A percentile compares a stretch with the other conserved stretches of the same genome.
phyloP scores from a whole-genome alignment of 2,329 filamentous ascomycete genomes.

The Trichophyton verrucosum region DNA sequence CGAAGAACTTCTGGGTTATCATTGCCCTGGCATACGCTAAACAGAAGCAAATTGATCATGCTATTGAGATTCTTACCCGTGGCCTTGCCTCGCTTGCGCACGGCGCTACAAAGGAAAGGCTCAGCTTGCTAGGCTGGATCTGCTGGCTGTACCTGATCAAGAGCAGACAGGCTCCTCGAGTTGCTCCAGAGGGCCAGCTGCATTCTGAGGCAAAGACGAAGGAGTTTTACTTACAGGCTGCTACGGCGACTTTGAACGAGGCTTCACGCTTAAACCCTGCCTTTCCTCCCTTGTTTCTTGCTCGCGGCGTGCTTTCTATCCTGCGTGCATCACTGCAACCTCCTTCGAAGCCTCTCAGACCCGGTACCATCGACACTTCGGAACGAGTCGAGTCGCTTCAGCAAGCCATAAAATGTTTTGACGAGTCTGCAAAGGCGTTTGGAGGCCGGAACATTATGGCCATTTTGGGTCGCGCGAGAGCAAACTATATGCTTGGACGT shows the following conservation, averaged over 20 bases:
- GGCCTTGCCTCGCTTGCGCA: conserved; percentile 60
- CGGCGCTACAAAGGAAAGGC: conserved; percentile 63
- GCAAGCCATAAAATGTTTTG: conserved; percentile 81
- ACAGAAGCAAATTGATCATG: conserved; percentile 81
- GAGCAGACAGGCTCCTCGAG: conserved; percentile 64
- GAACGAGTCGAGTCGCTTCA: conserved; percentile 70
- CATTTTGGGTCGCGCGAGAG: conserved; percentile 75
- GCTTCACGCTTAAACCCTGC: conserved; percentile 88
- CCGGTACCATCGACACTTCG: conserved; percentile 51
- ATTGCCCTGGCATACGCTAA: conserved; percentile 94
- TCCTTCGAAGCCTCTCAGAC: conserved; percentile 54
- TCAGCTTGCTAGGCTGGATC: conserved; percentile 70
- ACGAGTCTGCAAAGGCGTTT: conserved; percentile 79
- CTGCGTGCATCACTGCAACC: conserved; percentile 74
- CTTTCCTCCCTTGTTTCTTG: conserved; percentile 81
- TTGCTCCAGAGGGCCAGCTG: conserved; percentile 50
- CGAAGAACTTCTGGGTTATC: conserved; percentile 94
- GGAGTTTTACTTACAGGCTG: conserved; percentile 79
- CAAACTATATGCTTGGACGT: conserved; percentile 73
- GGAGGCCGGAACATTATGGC: conserved; percentile 84
- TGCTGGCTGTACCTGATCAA: conserved; percentile 90
- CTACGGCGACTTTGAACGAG: conserved; percentile 87
- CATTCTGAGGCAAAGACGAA: conserved; percentile 73
- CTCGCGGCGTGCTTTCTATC: conserved; percentile 77
- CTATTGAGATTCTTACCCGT: conserved; percentile 57